Conservation (phyloP, 345 rosid species). For the Citrus reticulata region DNA sequence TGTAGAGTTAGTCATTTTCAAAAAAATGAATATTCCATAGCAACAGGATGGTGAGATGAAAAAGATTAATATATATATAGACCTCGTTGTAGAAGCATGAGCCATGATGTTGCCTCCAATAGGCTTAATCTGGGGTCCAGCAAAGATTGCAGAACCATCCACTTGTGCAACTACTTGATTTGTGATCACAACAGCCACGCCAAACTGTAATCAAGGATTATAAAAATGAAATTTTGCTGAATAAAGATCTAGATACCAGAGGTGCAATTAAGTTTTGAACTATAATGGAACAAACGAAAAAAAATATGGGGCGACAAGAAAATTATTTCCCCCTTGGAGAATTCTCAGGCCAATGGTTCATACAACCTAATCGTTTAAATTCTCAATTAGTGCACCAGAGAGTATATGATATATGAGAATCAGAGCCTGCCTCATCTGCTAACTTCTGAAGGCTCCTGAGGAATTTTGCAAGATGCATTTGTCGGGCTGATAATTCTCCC, state of each 20-base stretch:
- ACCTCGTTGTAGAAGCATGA: slow-evolving; percentile 99
- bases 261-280: neutral
- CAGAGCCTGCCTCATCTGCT: slow-evolving; percentile 77
- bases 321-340: neutral
- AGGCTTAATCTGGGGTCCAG: slow-evolving; percentile 97
- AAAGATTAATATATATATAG: neutral
- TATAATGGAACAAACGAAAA: neutral
- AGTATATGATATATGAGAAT: neutral
- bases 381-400: neutral
- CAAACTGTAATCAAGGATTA: slow-evolving; percentile 51
- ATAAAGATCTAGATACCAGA: neutral
- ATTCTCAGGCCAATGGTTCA: neutral
- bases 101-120: slow-evolving; percentile 99
- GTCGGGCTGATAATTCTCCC: slow-evolving; percentile 94
- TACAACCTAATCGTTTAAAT: neutral
- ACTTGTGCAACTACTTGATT: slow-evolving; percentile 99
- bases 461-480: slow-evolving; percentile 99
- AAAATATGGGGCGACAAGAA: neutral
- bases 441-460: slow-evolving; percentile 92
- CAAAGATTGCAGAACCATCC: slow-evolving; percentile 92
- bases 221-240: neutral
- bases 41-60: neutral
- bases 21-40: neutral
- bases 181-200: slow-evolving; percentile 91
- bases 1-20: neutral